Evolutionary conservation across 805 yeast genomes (phyloP).

Genomic region (Zygoascus ofunaensis): DNA sequence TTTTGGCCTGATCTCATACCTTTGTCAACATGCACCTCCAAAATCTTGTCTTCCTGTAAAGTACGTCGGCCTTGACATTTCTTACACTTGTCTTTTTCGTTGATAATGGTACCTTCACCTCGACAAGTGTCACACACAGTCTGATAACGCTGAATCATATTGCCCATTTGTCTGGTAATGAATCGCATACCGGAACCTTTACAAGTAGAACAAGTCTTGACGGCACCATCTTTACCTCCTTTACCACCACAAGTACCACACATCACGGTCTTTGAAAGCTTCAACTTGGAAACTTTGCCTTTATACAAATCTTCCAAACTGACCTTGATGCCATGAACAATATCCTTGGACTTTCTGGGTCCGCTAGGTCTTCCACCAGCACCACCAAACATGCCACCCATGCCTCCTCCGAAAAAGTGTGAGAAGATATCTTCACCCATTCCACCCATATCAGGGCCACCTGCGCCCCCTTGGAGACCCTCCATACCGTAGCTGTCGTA

Average conservation of each 20-base stretch:
- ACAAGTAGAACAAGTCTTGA: slow-evolving; percentile 79
- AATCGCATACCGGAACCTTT: slow-evolving; percentile 86
- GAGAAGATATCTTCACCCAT: slow-evolving; percentile 69
- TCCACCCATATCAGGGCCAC: slow-evolving; percentile 58
- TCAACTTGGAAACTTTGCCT: slow-evolving; percentile 90
- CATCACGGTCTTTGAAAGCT: slow-evolving; percentile 81
- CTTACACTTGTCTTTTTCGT: slow-evolving; percentile 81
- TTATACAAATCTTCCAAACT: slow-evolving; percentile 87
- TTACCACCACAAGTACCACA: slow-evolving; percentile 87
- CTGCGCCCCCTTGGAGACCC: slow-evolving; percentile 71
- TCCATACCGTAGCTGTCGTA: slow-evolving; percentile 91
- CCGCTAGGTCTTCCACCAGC: slow-evolving; percentile 63
- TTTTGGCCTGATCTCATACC: slow-evolving; percentile 96
- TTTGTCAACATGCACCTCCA: slow-evolving; percentile 90
- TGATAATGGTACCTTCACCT: slow-evolving; percentile 85
- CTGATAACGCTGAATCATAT: slow-evolving; percentile 97
- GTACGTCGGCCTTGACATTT: slow-evolving; percentile 85
- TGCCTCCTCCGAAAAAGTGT: slow-evolving; percentile 73
- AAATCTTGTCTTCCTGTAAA: slow-evolving; percentile 73
- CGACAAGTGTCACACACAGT: slow-evolving; percentile 85
- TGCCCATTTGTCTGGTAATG: slow-evolving; percentile 97
- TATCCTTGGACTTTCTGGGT: slow-evolving; percentile 83
- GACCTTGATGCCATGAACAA: slow-evolving; percentile 77
- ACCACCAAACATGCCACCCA: slow-evolving; percentile 32
- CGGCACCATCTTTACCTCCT: slow-evolving; percentile 91